Evolutionary conservation across 148 eudicot genomes (phyloP).

Genomic region (Camellia granthamiana): DNA sequence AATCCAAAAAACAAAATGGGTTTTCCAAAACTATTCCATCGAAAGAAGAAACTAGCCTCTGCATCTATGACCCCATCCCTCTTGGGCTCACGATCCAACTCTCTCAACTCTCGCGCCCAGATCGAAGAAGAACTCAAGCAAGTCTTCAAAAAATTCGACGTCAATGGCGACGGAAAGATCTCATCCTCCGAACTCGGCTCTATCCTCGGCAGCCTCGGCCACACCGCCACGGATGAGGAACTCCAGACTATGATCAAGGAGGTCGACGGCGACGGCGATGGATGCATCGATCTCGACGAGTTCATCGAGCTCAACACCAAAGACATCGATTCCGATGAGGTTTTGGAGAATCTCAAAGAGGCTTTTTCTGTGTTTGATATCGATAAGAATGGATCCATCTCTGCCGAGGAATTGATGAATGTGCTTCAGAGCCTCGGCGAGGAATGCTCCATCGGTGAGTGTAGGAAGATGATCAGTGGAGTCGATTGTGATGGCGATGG

Average conservation of each 20-base stretch:
- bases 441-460: slow-evolving; percentile 36
- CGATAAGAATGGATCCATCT: slow-evolving; percentile 42
- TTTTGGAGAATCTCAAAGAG: slow-evolving; percentile 34
- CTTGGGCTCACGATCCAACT: slow-evolving; percentile 1
- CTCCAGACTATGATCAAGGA: slow-evolving; percentile 34
- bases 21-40: slow-evolving; percentile 15
- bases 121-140: slow-evolving; percentile 47
- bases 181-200: slow-evolving; percentile 43
- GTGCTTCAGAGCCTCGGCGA: slow-evolving; percentile 48
- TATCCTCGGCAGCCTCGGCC: slow-evolving; percentile 37
- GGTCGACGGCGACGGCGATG: slow-evolving; percentile 52
- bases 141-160: slow-evolving; percentile 58
- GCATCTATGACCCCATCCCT: background rate
- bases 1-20: slow-evolving; percentile 12
- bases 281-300: slow-evolving; percentile 40
- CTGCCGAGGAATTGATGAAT: slow-evolving; percentile 40
- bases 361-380: slow-evolving; percentile 47
- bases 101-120: slow-evolving; percentile 19
- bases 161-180: slow-evolving; percentile 56
- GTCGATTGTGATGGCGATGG: slow-evolving; percentile 55
- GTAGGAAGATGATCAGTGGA: slow-evolving; percentile 46
- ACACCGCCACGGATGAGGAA: slow-evolving; percentile 29
- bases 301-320: slow-evolving; percentile 51
- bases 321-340: slow-evolving; percentile 36
- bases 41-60: slow-evolving; percentile 23